Percentiles rank a stretch among this genome's conserved stretches.
Evolutionary conservation across 1,139 yeast genomes (phyloP).

Genomic region (Lizanozyma gosingica): DNA sequence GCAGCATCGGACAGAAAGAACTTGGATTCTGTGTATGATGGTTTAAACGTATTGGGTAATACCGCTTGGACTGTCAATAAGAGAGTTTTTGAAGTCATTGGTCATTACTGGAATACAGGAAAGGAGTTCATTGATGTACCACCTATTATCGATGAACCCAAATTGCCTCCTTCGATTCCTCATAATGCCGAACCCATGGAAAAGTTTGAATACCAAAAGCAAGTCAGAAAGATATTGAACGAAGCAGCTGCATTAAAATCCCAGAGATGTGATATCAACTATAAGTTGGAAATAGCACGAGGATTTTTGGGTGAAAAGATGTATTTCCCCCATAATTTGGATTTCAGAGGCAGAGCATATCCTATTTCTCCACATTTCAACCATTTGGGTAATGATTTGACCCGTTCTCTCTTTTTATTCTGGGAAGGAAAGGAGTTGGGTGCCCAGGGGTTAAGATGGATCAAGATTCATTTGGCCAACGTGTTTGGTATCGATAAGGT

Average conservation of each 20-base stretch:
- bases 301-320: conserved; percentile 85
- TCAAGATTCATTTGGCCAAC: conserved; percentile 85
- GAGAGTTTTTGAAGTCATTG: conserved; percentile 56
- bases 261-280: conserved; percentile 87
- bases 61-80: conserved; percentile 93
- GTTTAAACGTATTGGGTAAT: conserved; percentile 78
- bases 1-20: conserved; percentile 72
- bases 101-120: conserved; percentile 83
- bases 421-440: conserved; percentile 88
- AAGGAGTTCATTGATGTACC: conserved; percentile 78
- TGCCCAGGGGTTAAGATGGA: conserved; percentile 69
- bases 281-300: conserved; percentile 89
- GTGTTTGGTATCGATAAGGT: conserved; percentile 83
- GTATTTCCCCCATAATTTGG: conserved; percentile 89
- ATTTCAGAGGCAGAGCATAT: conserved; percentile 93
- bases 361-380: conserved; percentile 76
- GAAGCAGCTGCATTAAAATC: conserved; percentile 67
- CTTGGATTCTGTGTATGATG: conserved; percentile 61
- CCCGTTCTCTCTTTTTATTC: conserved; percentile 74
- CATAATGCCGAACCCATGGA: conserved; percentile 63
- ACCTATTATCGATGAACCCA: conserved; percentile 41
- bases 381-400: conserved; percentile 87
- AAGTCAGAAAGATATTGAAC: conserved; percentile 47
- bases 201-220: conserved; percentile 58
- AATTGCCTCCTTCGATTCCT: conserved; percentile 59